A percentile compares a stretch with the other conserved stretches of the same genome.
These are phyloP conservation scores for Colletotrichum sansevieriae DNA, from an alignment of 2,329 filamentous ascomycete species.

Conservation along the genomic window DNA sequence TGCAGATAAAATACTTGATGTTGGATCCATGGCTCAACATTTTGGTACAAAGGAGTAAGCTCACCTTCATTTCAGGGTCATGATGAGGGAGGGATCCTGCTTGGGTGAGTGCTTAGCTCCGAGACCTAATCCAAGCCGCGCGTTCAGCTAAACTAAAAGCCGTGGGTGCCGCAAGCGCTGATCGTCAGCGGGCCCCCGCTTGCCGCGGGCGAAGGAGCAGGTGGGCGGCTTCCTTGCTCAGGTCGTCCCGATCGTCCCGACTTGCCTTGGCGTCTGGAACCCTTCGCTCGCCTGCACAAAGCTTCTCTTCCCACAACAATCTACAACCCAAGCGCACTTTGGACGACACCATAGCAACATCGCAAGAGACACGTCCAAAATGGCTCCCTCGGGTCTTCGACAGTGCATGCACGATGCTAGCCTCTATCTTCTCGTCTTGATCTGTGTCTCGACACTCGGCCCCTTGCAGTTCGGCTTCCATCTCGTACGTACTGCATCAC, in stretches of 20 bases:
- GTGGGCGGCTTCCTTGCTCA: conserved; percentile 16
- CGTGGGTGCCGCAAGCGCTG: conserved; percentile 6
- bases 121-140: not conserved
- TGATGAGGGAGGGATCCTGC: too few relatives aligned
- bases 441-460: conserved; percentile 83
- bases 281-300: not conserved
- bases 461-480: conserved; percentile 96
- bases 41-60: too few relatives aligned
- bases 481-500: conserved; percentile 68
- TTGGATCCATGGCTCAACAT: too few relatives aligned
- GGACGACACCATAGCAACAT: conserved; percentile 22
- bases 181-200: conserved; percentile 16
- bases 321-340: not conserved
- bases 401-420: conserved; percentile 68
- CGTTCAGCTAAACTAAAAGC: not conserved
- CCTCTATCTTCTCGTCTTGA: conserved; percentile 81
- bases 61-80: too few relatives aligned
- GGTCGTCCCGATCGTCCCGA: conserved; percentile 13
- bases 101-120: not conserved
- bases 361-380: conserved; percentile 41
- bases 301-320: conserved; percentile 15
- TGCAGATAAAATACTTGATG: too few relatives aligned
- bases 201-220: not conserved
- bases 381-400: conserved; percentile 55
- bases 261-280: conserved; percentile 1